Base-by-base conservation (phyloP, 1,284 basidiomycete species). In the Boletus holoroseus region DNA sequence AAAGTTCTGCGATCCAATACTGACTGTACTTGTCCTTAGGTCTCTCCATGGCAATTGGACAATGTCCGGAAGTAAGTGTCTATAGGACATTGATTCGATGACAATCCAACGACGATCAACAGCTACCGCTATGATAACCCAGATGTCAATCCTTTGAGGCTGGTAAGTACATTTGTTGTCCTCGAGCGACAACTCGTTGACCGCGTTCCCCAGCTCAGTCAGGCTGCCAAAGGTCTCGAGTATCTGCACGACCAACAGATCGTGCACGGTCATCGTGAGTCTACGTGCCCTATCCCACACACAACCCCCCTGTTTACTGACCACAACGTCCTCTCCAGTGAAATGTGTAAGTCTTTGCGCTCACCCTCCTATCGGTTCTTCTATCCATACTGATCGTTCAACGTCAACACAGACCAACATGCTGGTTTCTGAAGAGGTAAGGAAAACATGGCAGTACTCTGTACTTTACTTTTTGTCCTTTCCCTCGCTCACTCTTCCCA, bases 41-140 rank as follows among this genome's bases (percentile, higher is more conserved):
- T 82, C 27, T 78, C 79, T 8, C 76, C 78, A 5, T 82, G 81
- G 80, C 77, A 79, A 64, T 68, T 73, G 22, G 72, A 79, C 55
- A 80, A 81, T 58, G 71, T 78, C n/a, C 66, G 75, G 0, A 72
- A 73, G 76, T 79, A 57, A 52, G 72, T 57, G 7, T 30, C 8
- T 31, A 7, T 3, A 39, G 24, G 32, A 22, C 20, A 15, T 43
- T 37, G 11, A 7, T 46, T 31, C 24, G 27, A 50, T n/a, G 36
- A 15, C 20, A 8, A 7, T 51, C 44, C 30, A 31, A 58, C n/a
- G 20, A 40, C 11, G 38, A 42, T 24, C 34, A 5, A 46, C 40
- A 79, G 78, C 24, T 78, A 74, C 57, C 66, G 71, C 16, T 62
- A 62, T 40, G 47, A 54, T 0, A 56, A 71, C 44, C 68, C 64